Percentiles rank a stretch among this genome's conserved stretches.
Conservation (phyloP, 176 grass and related monocot species). For the Eleusine coracana region DNA sequence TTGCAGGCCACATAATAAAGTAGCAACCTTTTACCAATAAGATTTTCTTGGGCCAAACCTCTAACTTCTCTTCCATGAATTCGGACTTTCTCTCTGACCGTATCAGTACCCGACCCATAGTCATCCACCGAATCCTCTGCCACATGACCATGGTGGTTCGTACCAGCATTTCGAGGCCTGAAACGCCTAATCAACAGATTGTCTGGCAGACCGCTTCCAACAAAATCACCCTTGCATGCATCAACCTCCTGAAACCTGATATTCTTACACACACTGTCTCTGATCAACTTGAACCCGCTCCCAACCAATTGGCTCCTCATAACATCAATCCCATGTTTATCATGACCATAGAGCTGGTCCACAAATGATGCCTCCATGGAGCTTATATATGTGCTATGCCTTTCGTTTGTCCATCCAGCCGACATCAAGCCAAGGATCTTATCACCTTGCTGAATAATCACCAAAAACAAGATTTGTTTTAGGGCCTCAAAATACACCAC, state of each 20-base stretch:
- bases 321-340: neutral
- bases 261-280: conserved; percentile 26
- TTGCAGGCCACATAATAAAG: no score
- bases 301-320: neutral
- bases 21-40: conserved; percentile 33
- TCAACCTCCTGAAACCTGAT: conserved; percentile 37
- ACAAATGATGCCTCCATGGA: conserved; percentile 77
- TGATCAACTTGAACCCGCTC: conserved; percentile 48
- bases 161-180: conserved; percentile 5
- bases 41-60: conserved; percentile 12
- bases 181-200: conserved; percentile 63
- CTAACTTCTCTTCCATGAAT: conserved; percentile 29
- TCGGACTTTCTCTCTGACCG: conserved; percentile 28
- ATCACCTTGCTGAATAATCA: conserved; percentile 39
- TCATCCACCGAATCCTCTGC: conserved; percentile 31
- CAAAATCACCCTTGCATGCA: neutral
- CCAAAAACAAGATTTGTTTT: neutral
- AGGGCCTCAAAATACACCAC: neutral
- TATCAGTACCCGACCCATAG: conserved; percentile 38
- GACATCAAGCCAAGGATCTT: conserved; percentile 35
- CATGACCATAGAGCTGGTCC: conserved; percentile 45
- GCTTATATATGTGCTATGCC: conserved; percentile 60
- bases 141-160: neutral
- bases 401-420: conserved; percentile 68
- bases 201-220: conserved; percentile 29